A percentile compares a stretch with the other conserved stretches of the same genome.
phyloP scores from a whole-genome alignment of 225 moss, liverwort and hornwort genomes.

The Sphagnum contortum region DNA sequence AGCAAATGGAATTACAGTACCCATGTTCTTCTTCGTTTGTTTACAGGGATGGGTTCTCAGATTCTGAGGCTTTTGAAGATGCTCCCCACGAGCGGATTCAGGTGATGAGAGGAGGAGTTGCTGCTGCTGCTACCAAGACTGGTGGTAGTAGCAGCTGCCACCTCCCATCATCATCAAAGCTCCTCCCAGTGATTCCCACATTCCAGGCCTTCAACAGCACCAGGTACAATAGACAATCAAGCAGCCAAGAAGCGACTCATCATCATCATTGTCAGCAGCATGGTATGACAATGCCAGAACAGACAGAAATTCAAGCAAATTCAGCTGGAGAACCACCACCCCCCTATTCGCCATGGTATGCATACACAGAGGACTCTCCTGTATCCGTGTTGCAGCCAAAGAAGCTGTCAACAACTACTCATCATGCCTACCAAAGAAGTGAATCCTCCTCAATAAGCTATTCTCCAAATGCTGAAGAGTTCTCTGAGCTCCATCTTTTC shows the following conservation, averaged over 20 bases:
- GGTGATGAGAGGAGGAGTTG: background rate
- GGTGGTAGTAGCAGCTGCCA: no score
- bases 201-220: background rate
- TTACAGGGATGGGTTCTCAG: constrained; percentile 39
- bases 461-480: background rate
- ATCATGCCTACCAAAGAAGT: no score
- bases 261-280: no score
- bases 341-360: no score
- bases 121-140: no score
- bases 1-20: constrained; percentile 1
- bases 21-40: constrained; percentile 8
- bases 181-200: background rate
- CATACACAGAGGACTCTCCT: background rate
- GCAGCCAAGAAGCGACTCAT: background rate
- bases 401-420: background rate
- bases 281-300: background rate
- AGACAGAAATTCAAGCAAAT: background rate
- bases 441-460: no score
- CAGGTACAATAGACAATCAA: background rate
- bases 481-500: constrained; percentile 14
- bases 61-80: constrained; percentile 25
- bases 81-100: background rate
- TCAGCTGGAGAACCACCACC: background rate
- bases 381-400: background rate
- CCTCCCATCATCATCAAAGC: no score